A percentile compares a stretch with the other conserved stretches of the same genome.
Conservation (phyloP, 225 moss, liverwort and hornwort genomes). For the Straminergon stramineum region DNA sequence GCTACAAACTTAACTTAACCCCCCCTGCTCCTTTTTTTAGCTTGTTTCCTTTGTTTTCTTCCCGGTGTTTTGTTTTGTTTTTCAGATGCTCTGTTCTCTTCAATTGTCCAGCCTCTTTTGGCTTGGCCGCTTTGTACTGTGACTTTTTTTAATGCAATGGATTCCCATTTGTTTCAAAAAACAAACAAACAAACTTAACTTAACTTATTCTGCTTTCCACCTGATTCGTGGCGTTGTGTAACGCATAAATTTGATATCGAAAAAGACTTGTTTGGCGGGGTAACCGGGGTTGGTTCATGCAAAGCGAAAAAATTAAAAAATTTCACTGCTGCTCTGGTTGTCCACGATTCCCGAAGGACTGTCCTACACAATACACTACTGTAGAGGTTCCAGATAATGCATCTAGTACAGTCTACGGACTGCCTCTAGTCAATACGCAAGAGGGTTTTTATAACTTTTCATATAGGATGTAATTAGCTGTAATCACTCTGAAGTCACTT, state of each 20-base stretch:
- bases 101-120: no score
- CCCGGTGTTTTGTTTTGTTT: no score
- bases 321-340: background rate
- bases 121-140: no score
- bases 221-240: background rate
- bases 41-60: no score
- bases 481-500: background rate
- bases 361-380: background rate
- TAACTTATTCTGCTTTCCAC: background rate
- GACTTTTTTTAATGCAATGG: no score
- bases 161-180: no score
- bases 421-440: background rate
- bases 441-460: background rate
- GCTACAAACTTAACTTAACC: no score
- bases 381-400: background rate
- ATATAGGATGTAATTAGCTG: background rate
- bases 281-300: background rate
- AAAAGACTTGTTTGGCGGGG: background rate
- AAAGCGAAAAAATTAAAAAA: background rate
- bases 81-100: no score
- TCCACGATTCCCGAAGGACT: background rate
- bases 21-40: no score
- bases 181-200: no score
- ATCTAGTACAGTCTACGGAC: background rate
- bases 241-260: background rate